Evolutionary conservation across 257 asterid species (phyloP).

Genomic region (Plectranthus barbatus): DNA sequence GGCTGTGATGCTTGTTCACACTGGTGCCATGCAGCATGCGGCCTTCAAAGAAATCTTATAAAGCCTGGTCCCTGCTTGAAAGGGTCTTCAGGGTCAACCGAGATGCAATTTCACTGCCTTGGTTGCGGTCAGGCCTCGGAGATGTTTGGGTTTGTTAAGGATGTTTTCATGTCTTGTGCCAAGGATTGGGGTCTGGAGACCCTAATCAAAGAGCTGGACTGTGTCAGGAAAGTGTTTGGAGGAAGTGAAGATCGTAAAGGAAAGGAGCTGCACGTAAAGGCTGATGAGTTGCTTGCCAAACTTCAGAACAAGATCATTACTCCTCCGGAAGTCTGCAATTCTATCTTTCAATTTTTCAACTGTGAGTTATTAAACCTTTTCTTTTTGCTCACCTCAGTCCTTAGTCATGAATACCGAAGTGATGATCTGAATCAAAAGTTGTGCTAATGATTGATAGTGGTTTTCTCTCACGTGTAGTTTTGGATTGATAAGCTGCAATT

Average conservation of each 20-base stretch:
- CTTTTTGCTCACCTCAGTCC: constrained; percentile 1
- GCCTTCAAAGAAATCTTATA: constrained; percentile 59
- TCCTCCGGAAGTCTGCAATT: constrained; percentile 62
- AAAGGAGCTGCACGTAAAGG: constrained; percentile 58
- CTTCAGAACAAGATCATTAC: constrained; percentile 49
- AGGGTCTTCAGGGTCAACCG: constrained; percentile 59
- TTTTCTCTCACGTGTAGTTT: constrained; percentile 5
- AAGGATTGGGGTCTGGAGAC: constrained; percentile 64
- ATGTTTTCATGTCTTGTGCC: constrained; percentile 58
- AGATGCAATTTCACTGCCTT: constrained; percentile 82
- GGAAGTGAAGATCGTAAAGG: constrained; percentile 84
- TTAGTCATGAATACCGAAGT: neutral
- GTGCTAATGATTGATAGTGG: neutral
- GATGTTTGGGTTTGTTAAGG: constrained; percentile 94
- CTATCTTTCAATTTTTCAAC: constrained; percentile 62
- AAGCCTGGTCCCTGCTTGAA: constrained; percentile 62
- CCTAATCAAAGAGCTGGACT: constrained; percentile 69
- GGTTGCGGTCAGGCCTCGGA: constrained; percentile 81
- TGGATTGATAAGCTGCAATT: neutral
- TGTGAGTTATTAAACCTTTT: constrained; percentile 45
- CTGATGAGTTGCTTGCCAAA: constrained; percentile 55
- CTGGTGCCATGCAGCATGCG: constrained; percentile 91
- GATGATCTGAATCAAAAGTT: neutral
- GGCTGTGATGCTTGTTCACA: constrained; percentile 88
- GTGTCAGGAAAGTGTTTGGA: constrained; percentile 51